These are phyloP conservation scores for Quercus tomentella DNA, from an alignment of 331 rosid species.

Conservation along the genomic window DNA sequence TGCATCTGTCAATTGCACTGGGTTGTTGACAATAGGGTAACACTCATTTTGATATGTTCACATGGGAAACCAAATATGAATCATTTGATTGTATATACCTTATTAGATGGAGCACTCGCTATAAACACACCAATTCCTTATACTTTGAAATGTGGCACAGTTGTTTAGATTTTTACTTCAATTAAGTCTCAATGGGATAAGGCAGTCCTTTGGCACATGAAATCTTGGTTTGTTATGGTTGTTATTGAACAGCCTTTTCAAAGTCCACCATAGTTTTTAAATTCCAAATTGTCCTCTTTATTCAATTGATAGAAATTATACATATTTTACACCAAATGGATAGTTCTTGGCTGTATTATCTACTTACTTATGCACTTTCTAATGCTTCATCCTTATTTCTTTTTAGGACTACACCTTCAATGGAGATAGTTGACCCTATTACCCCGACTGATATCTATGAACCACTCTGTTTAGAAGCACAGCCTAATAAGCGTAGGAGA, in stretches of 20 bases:
- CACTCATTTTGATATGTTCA: neutral
- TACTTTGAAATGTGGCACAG: neutral
- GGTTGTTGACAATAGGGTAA: neutral
- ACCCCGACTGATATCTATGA: conserved; percentile 37
- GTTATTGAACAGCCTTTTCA: neutral
- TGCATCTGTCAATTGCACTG: neutral
- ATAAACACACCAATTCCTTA: neutral
- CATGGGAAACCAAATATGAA: neutral
- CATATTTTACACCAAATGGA: neutral
- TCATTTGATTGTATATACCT: neutral
- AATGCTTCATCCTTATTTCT: conserved; percentile 5
- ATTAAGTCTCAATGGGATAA: neutral
- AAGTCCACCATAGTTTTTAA: neutral
- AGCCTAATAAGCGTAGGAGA: conserved; percentile 51
- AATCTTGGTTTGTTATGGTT: neutral
- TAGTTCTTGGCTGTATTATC: neutral
- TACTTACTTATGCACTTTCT: conserved; percentile 18
- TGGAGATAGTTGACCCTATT: conserved; percentile 37
- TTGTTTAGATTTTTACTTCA: neutral
- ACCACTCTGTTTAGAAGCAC: conserved; percentile 33
- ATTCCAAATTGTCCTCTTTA: neutral
- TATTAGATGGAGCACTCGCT: neutral
- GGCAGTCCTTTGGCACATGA: neutral
- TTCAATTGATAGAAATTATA: neutral
- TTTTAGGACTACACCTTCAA: conserved; percentile 30